Conservation (phyloP, 345 rosid species). For the Rhodomyrtus tomentosa region DNA sequence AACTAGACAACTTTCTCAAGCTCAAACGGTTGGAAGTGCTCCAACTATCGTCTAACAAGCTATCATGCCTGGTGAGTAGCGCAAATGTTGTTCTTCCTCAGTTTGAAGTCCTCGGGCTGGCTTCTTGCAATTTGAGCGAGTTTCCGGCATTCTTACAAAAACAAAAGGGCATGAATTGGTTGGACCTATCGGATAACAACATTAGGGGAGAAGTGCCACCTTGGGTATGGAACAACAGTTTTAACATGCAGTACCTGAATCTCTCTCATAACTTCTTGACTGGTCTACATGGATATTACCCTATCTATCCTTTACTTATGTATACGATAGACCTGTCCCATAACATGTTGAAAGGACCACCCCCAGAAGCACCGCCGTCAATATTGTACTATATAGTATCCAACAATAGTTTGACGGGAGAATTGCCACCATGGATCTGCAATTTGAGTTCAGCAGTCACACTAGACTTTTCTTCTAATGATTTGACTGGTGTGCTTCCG, state of each 20-base stretch:
- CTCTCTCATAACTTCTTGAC: constrained; percentile 3
- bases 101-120: not conserved
- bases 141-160: constrained; percentile 3
- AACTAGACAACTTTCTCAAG: not conserved
- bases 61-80: not conserved
- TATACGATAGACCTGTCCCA: not conserved
- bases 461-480: constrained; percentile 9
- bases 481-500: constrained; percentile 7
- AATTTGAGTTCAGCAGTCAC: not conserved
- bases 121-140: constrained; percentile 2
- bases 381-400: not conserved
- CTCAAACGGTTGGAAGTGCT: not conserved
- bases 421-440: not conserved
- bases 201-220: constrained; percentile 1
- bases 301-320: not conserved
- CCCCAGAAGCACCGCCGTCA: not conserved
- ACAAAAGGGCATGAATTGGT: not conserved
- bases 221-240: not conserved
- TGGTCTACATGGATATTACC: not conserved
- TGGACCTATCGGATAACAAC: not conserved
- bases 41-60: not conserved
- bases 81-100: not conserved
- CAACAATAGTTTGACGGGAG: not conserved
- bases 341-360: constrained; percentile 2
- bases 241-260: not conserved